Percentiles rank a stretch among this genome's conserved stretches.
These are phyloP conservation scores for Ziziphus jujuba DNA, from an alignment of 306 rosid species.

Conservation along the genomic window DNA sequence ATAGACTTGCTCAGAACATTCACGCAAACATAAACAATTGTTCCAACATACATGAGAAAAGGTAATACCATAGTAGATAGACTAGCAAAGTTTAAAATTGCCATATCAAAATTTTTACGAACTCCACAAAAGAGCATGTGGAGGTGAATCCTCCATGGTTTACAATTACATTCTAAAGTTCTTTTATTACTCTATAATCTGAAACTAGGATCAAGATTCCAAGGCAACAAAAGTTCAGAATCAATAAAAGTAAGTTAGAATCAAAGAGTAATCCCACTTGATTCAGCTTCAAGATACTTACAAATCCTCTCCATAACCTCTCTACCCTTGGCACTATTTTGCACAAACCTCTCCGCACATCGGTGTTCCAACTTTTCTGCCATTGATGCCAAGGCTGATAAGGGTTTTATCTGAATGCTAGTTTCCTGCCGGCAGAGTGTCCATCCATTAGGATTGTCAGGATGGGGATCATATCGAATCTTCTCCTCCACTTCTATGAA, in stretches of 20 bases:
- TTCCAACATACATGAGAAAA: too few species aligned
- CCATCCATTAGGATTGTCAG: slow-evolving; percentile 63
- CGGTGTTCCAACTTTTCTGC: slow-evolving; percentile 88
- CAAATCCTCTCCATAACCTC: slow-evolving; percentile 97
- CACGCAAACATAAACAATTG: too few species aligned
- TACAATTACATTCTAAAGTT: neutral
- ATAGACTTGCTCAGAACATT: too few species aligned
- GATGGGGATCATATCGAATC: slow-evolving; percentile 68
- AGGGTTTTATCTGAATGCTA: slow-evolving; percentile 68
- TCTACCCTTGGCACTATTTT: slow-evolving; percentile 81
- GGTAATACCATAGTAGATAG: too few species aligned
- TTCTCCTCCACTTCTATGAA: slow-evolving; percentile 81
- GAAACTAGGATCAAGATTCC: slow-evolving; percentile 10
- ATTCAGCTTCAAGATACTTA: slow-evolving; percentile 86
- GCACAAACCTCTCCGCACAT: slow-evolving; percentile 79
- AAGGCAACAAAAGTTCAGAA: slow-evolving; percentile 12
- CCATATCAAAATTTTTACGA: neutral
- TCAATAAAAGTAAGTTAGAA: neutral
- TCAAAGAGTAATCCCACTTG: slow-evolving; percentile 50
- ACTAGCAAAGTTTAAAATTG: neutral
- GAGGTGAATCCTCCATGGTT: neutral
- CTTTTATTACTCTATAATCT: slow-evolving; percentile 18
- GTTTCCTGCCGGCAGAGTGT: slow-evolving; percentile 84
- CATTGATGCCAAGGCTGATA: slow-evolving; percentile 81
- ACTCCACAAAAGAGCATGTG: neutral